Percentiles rank a stretch among this genome's conserved stretches.
These are phyloP conservation scores for Fusarium buharicum DNA, from an alignment of 2,329 filamentous ascomycete species.

Conservation along the genomic window DNA sequence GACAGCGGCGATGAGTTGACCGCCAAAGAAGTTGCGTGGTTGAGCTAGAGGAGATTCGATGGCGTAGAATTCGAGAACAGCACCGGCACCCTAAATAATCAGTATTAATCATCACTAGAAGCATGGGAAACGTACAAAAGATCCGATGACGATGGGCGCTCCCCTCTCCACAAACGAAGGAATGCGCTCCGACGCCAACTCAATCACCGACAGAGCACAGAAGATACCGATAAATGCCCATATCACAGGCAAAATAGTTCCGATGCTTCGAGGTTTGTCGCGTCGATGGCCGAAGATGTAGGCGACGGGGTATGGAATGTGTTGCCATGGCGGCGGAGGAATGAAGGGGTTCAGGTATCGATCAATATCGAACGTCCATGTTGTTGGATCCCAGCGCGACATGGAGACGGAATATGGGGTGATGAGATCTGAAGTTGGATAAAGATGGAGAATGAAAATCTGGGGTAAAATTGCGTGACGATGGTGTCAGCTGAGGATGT, in stretches of 20 bases:
- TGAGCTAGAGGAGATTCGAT: conserved; percentile 79
- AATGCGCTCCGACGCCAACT: conserved; percentile 65
- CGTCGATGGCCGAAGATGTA: conserved; percentile 74
- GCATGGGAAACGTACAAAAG: conserved; percentile 66
- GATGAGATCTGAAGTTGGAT: neutral
- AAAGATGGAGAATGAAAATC: conserved; percentile 12
- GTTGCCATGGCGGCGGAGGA: conserved; percentile 70
- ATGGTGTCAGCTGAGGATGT: neutral
- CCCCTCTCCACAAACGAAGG: conserved; percentile 62
- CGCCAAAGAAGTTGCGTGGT: conserved; percentile 74
- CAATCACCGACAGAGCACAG: conserved; percentile 67
- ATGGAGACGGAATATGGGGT: conserved; percentile 17
- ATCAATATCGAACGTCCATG: conserved; percentile 79
- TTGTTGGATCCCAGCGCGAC: conserved; percentile 31
- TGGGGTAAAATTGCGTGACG: neutral
- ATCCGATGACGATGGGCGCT: conserved; percentile 72
- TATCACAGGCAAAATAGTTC: conserved; percentile 67
- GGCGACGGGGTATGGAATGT: conserved; percentile 72
- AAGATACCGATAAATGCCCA: conserved; percentile 76
- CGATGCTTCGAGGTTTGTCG: conserved; percentile 53
- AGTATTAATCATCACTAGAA: conserved; percentile 1
- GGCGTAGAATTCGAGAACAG: conserved; percentile 78
- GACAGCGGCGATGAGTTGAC: conserved; percentile 71
- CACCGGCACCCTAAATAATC: conserved; percentile 70
- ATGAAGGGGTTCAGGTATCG: conserved; percentile 76